Evolutionary conservation across 345 rosid species (phyloP), one percentile per base, ranked within the genome.

Genomic region (Eucalyptus grandis): DNA sequence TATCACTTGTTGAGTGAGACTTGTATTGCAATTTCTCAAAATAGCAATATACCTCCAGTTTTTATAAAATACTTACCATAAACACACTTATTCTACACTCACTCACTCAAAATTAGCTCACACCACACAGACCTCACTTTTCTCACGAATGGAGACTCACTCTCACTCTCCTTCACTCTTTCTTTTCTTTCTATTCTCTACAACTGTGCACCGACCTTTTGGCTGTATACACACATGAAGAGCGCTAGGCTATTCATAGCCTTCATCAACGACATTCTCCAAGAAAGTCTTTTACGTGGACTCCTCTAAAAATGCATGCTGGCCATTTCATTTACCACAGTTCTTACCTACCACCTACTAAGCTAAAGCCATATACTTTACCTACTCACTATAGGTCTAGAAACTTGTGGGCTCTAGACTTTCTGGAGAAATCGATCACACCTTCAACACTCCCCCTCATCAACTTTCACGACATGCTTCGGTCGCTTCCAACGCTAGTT

Each of bases 401-500:
- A 72, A 72, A 34, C 82, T 72, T 72, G 44, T 19, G 82, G 82
- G 27, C 14, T 37, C 46, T 34, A 72, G 24, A 37, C 14, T 72
- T 72, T 72, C 46, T 19, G 10, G 46, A 34, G 44, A 34, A 72
- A 72, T 19, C 43, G 82, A 72, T 69, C 12, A 17, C 81, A 69
- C 22, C 46, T 37, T 72, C 44, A 16, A 5, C 80, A 16, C 43
- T 31, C 22, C 80, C 22, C 43, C 22, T 69, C 19, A 31, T 31
- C 22, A 31, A 69, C 37, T 69, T 69, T 69, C 80, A 16, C 43
- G 22, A 19, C 43, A 69, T 69, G 62, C 88, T 60, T 91, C 92
- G 51, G 77, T 93, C 9, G 92, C 91, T 90, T 94, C 93, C 1
- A 88, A 86, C 16, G 89, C 89, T 53, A 92, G 89, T 69, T 93